phyloP scores from a whole-genome alignment of 495 filamentous ascomycete species.

The Podospora appendiculata region DNA sequence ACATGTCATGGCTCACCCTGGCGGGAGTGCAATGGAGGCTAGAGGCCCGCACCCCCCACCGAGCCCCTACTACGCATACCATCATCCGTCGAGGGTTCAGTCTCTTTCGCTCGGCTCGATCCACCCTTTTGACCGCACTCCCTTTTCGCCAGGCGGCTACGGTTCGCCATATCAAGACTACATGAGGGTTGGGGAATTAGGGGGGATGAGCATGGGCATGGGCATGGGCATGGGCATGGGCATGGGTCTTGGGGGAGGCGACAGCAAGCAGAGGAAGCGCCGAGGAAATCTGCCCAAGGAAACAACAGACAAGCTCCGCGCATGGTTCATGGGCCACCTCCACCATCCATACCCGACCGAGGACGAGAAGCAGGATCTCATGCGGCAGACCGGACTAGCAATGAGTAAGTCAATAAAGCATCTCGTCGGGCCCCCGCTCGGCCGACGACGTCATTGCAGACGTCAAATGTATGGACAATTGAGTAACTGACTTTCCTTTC shows the following conservation, averaged over 20 bases:
- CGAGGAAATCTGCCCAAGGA: constrained; percentile 83
- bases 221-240: background rate
- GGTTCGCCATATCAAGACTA: constrained; percentile 20
- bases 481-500: constrained; percentile 4
- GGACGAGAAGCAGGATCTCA: constrained; percentile 80
- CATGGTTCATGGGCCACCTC: constrained; percentile 71
- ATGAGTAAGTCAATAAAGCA: constrained; percentile 58
- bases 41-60: constrained; percentile 11
- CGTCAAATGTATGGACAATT: background rate
- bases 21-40: constrained; percentile 2
- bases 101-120: constrained; percentile 28
- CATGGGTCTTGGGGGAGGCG: constrained; percentile 4
- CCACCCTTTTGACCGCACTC: constrained; percentile 22
- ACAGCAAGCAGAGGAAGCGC: constrained; percentile 51
- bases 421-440: background rate
- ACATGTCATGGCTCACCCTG: constrained; percentile 14
- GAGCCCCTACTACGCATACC: constrained; percentile 14
- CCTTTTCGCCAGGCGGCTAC: constrained; percentile 26
- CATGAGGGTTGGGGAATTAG: constrained; percentile 18
- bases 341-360: constrained; percentile 83
- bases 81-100: constrained; percentile 27
- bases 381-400: constrained; percentile 65
- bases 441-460: background rate
- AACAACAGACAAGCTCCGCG: constrained; percentile 71
- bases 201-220: constrained; percentile 14